Evolutionary conservation across 148 eudicot species (phyloP).

Genomic region (Mesembryanthemum crystallinum): DNA sequence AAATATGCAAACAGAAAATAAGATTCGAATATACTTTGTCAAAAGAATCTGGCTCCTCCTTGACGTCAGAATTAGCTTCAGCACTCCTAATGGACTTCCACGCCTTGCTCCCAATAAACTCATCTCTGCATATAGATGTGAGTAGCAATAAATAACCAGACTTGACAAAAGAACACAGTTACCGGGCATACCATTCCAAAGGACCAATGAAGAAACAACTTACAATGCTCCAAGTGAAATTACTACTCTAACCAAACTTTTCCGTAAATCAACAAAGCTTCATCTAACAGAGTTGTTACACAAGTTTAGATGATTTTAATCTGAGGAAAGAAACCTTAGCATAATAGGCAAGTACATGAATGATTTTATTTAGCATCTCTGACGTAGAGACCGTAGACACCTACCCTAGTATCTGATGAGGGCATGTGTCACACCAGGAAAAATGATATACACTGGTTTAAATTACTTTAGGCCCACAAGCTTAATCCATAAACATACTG

Average conservation of each 20-base stretch:
- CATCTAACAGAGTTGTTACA: background rate
- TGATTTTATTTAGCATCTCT: background rate
- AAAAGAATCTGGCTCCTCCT: slow-evolving; percentile 64
- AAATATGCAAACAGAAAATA: background rate
- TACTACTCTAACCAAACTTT: background rate
- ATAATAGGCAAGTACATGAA: background rate
- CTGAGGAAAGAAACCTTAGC: background rate
- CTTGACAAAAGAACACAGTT: background rate
- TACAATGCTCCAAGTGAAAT: background rate
- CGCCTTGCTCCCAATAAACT: slow-evolving; percentile 31
- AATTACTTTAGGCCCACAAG: too few relatives aligned
- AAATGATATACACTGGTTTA: background rate
- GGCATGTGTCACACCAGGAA: background rate
- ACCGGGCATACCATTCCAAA: background rate
- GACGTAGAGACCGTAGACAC: background rate
- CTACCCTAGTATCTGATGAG: background rate
- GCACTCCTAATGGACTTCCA: slow-evolving; percentile 33
- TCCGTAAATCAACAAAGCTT: background rate
- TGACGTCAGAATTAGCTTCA: slow-evolving; percentile 29
- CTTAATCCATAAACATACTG: too few relatives aligned
- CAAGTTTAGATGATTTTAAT: background rate
- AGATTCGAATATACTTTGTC: slow-evolving; percentile 56
- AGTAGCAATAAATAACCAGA: background rate
- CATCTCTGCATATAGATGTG: slow-evolving; percentile 36
- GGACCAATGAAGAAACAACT: background rate